These are phyloP conservation scores for Dispira parvispora DNA, from an alignment of 192 early-diverging fungal species.

Conservation along the genomic window DNA sequence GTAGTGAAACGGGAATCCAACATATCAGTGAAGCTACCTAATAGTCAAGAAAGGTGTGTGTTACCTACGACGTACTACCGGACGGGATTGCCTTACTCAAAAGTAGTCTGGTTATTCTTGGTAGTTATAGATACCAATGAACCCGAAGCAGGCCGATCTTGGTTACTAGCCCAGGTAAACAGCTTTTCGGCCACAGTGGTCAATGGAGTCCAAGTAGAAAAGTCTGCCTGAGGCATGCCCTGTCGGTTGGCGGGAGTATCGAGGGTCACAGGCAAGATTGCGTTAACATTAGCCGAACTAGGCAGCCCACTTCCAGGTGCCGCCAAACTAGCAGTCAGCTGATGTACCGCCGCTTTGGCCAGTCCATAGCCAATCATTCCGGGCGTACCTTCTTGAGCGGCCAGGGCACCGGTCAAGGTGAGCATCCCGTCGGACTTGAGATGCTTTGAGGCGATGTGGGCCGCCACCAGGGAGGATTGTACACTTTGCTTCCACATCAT, in stretches of 20 bases:
- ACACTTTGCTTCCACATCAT: constrained; percentile 72
- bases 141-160: constrained; percentile 30
- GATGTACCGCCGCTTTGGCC: constrained; percentile 88
- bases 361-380: constrained; percentile 80
- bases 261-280: constrained; percentile 53
- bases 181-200: constrained; percentile 41
- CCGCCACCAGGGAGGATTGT: constrained; percentile 66
- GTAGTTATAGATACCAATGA: constrained; percentile 45
- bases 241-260: constrained; percentile 87
- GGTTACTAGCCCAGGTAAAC: constrained; percentile 36
- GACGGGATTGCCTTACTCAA: background rate
- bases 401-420: constrained; percentile 58
- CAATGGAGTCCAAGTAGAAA: constrained; percentile 72
- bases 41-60: too few relatives aligned
- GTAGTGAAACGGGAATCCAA: too few relatives aligned
- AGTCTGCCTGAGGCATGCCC: constrained; percentile 69
- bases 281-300: constrained; percentile 41
- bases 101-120: constrained; percentile 36
- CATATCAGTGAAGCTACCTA: too few relatives aligned
- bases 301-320: constrained; percentile 56
- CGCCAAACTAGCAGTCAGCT: constrained; percentile 62
- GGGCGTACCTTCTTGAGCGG: constrained; percentile 57
- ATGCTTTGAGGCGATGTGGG: constrained; percentile 51
- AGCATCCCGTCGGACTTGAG: constrained; percentile 56
- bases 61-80: too few relatives aligned